Evolutionary conservation across 192 early-diverging fungal species (phyloP), one percentile per base, ranked within the genome.

Genomic region (Entophlyctis luteolus): DNA sequence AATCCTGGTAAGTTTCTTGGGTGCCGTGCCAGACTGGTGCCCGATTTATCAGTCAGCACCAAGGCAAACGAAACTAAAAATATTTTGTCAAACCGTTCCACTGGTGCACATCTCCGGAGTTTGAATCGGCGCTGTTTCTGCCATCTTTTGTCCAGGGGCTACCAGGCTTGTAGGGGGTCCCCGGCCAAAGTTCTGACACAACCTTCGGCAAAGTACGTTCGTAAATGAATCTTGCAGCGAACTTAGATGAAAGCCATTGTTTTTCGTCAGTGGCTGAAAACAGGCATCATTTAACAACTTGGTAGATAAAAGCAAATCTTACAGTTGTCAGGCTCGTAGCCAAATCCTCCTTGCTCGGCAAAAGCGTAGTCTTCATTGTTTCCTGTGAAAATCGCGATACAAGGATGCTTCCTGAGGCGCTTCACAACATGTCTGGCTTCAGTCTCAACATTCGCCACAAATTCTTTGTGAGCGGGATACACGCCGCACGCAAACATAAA

Each of bases 401-500:
- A 76, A 8, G 84, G 79, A 49, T 82, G 82, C n/a, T 42, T 46
- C 48, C 70, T 59, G 8, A 86, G 50, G 23, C 84, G 69, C 2
- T 53, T 57, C 27, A 84, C 77, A 27, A 77, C 69, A 23, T 74
- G 45, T 2, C 59, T 47, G 2, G 73, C 76, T 39, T 86, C 84
- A 0, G 49, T 16, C 27, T 72, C 63, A 39, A 85, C 81, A 57
- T 71, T 70, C 2, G 65, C 59, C 6, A 81, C 45, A 37, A 85
- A 85, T 12, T 20, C 34, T 18, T 50, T 14, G 46, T 86, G 49
- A 4, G 78, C 75, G 4, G 84, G 84, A 47, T 82, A 82, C 0
- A 72, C 55, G 4, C 77, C 80, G 31, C 83, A 84, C 0, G 83
- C 83, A 59, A 86, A 86, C 82, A 87, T 85, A 63, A 86, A 84